phyloP scores from a whole-genome alignment of 75 land plant genomes.

The Selaginella moellendorffii region DNA sequence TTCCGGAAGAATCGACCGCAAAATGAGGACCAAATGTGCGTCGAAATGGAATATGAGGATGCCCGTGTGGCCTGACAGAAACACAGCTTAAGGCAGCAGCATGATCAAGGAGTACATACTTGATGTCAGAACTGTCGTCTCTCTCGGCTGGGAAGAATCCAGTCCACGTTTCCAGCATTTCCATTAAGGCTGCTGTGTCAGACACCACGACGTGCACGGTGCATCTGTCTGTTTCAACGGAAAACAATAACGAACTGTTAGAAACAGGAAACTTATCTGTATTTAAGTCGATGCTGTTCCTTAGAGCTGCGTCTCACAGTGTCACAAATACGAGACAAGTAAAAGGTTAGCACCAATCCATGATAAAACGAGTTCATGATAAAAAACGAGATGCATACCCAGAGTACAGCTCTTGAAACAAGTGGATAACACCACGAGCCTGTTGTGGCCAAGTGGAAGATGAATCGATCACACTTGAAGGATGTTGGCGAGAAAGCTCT shows the following conservation, averaged over 20 bases:
- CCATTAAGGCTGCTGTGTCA: constrained; percentile 56
- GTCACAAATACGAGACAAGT: constrained; percentile 38
- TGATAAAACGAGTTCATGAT: no score
- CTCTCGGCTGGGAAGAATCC: constrained; percentile 62
- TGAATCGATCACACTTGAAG: constrained; percentile 5
- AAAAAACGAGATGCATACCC: constrained; percentile 27
- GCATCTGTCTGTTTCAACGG: not conserved
- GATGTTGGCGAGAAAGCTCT: constrained; percentile 39
- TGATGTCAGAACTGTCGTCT: no score
- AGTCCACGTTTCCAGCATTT: constrained; percentile 82
- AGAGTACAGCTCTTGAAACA: constrained; percentile 95
- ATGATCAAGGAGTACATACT: not conserved
- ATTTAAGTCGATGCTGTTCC: constrained; percentile 86
- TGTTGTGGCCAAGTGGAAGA: constrained; percentile 77
- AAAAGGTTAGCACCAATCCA: not conserved
- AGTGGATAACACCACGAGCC: constrained; percentile 53
- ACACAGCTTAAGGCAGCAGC: not conserved
- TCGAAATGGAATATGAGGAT: constrained; percentile 94
- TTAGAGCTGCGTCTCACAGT: constrained; percentile 67
- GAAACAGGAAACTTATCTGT: no score
- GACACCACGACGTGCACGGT: constrained; percentile 80
- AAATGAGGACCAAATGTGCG: constrained; percentile 83
- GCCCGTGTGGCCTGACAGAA: constrained; percentile 64
- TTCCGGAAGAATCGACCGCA: constrained; percentile 57
- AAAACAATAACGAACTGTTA: not conserved